Evolutionary conservation across 2,329 filamentous ascomycete species (phyloP), one percentile per base, ranked within the genome.

Genomic region (Sporothrix dimorphospora): DNA sequence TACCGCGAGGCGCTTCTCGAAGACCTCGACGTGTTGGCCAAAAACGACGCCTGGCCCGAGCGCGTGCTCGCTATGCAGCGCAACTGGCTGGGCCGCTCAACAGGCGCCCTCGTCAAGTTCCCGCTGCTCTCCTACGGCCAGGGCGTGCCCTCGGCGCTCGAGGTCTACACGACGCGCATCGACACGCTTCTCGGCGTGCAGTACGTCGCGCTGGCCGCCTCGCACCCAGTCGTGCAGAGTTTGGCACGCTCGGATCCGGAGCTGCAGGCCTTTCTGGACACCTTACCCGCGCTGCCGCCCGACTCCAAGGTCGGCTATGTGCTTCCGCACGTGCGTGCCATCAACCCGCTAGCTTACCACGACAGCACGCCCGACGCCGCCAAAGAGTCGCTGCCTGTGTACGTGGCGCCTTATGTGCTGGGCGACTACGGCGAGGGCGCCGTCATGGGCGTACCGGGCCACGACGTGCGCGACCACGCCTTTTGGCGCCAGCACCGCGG

Each of bases 371-470:
- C 85, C 0, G 83, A 85, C n/a, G 82, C 83, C 1, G 84, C 83
- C 45, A 86, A 88, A 78, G 77, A 86, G 75, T 84, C 86, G 8
- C 76, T 97, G 5, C 93, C 94, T 0, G 85, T 97, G 5, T 97
- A 91, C 77, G 91, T 93, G 27, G 93, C 94, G 11, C 91, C 93
- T 0, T 97, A 97, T 78, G 94, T 97, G 12, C 84, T 97, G 5
- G 91, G 91, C 34, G 92, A 94, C 78, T 96, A 97, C 76, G 93
- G 94, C 19, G 92, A 94, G 75, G 94, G 94, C 0, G 94, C 94
- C 11, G 91, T 97, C 1, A 97, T 97, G 94, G 94, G 94, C 57
- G 94, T 97, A 8, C 94, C 94, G 0, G 94, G 90, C 1, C 94
- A 97, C 78, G 94, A 97, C 80, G 79, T 85, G 4, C 87, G 93